Evolutionary conservation across 2,329 filamentous ascomycete genomes (phyloP).

Genomic region (Sporothrix pseudoabietina): DNA sequence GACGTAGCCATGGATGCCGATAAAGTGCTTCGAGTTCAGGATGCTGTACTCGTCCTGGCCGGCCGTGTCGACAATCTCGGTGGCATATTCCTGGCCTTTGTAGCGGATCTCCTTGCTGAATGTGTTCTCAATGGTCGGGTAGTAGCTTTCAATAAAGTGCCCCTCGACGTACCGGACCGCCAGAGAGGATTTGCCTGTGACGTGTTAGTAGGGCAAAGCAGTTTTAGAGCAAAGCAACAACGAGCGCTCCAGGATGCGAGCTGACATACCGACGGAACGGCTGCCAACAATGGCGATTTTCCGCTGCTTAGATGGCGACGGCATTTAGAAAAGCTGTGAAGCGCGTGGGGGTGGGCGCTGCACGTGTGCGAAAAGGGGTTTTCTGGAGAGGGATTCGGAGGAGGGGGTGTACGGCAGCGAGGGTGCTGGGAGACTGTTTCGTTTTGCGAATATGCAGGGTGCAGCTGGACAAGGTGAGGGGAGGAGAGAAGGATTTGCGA

Average conservation of each 20-base stretch:
- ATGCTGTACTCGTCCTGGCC: constrained; percentile 99
- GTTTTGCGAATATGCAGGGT: background rate
- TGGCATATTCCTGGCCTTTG: constrained; percentile 90
- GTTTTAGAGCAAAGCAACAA: background rate
- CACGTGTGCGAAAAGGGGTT: constrained; percentile 17
- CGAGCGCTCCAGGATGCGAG: background rate
- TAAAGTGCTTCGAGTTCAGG: constrained; percentile 97
- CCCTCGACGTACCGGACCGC: constrained; percentile 97
- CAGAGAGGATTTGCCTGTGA: constrained; percentile 88
- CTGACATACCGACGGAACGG: constrained; percentile 67
- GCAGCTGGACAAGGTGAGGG: constrained; percentile 1
- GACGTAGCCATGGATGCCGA: constrained; percentile 98
- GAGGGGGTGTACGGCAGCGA: background rate
- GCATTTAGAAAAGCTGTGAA: constrained; percentile 31
- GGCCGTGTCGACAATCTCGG: constrained; percentile 97
- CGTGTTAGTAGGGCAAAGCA: background rate
- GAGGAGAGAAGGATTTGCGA: background rate
- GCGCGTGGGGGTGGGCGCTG: constrained; percentile 31
- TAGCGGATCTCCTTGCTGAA: constrained; percentile 94
- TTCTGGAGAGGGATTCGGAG: constrained; percentile 3
- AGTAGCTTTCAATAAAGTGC: constrained; percentile 98
- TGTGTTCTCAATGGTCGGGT: constrained; percentile 98
- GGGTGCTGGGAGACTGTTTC: constrained; percentile 1
- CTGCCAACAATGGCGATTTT: constrained; percentile 97
- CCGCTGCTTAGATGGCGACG: constrained; percentile 74